A percentile compares a stretch with the other conserved stretches of the same genome.
These are phyloP conservation scores for Platanthera zijinensis DNA, from an alignment of 106 monocot species.

Conservation along the genomic window DNA sequence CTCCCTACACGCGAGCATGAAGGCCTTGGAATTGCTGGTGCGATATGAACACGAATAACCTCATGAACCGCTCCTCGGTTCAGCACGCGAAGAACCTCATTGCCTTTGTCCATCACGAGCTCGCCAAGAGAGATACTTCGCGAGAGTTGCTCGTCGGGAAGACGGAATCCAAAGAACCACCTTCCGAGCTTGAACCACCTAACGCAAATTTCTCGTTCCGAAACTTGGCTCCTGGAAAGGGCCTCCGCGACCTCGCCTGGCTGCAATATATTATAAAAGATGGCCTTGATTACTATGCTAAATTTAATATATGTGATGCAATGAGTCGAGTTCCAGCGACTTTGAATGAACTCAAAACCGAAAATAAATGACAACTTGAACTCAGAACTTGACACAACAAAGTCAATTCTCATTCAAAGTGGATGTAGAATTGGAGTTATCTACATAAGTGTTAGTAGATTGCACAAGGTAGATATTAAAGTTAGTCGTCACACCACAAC, in stretches of 20 bases:
- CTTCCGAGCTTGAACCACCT: conserved; percentile 69
- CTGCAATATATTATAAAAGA: conserved; percentile 31
- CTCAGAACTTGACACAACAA: too few relatives aligned
- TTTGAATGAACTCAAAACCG: too few relatives aligned
- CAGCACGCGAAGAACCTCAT: conserved; percentile 37
- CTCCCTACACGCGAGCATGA: too few relatives aligned
- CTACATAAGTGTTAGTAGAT: too few relatives aligned
- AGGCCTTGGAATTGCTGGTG: not conserved
- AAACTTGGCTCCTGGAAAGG: conserved; percentile 32
- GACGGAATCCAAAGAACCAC: conserved; percentile 85
- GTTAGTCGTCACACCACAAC: too few relatives aligned
- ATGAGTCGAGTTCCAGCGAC: too few relatives aligned
- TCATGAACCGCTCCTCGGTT: conserved; percentile 80
- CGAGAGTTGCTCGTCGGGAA: conserved; percentile 51
- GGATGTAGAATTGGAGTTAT: too few relatives aligned
- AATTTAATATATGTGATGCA: not conserved
- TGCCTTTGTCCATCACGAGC: conserved; percentile 35
- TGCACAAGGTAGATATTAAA: too few relatives aligned
- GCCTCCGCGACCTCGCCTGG: conserved; percentile 38
- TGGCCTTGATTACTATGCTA: not conserved
- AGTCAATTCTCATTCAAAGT: too few relatives aligned
- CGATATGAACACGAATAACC: conserved; percentile 72
- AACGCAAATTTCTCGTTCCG: conserved; percentile 47
- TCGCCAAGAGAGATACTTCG: conserved; percentile 46
- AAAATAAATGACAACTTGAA: too few relatives aligned